Evolutionary conservation across 2,329 filamentous ascomycete genomes (phyloP), one percentile per base, ranked within the genome.

Genomic region (Gliomastix tumulicola): DNA sequence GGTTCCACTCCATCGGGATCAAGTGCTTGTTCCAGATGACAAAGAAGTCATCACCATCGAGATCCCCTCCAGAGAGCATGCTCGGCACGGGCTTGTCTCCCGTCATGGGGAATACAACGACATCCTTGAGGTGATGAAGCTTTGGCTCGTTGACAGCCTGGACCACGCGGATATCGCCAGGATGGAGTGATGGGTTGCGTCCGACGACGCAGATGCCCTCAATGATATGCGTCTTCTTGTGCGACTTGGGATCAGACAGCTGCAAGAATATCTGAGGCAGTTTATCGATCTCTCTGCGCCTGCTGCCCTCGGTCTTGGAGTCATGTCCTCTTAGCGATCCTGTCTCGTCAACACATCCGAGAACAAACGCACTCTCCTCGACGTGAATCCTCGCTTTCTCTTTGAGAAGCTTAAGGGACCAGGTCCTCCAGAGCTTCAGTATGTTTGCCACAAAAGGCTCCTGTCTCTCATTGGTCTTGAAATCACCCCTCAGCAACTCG

Each of bases 21-120:
- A 98, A 65, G 12, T 76, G 72, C 17, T 69, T 56, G 46, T 98
- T 89, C 90, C 92, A 98, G 32, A 96, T 83, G 6, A 97, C 79
- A 38, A 97, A 82, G 54, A 88, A 98, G 53, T 98, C 92, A 49
- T 98, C 92, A 0, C 92, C 92, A 52, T 98, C 92, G 1, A 98
- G 71, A 52, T 98, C 92, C 1, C 92, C 92, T 3, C 92, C 92
- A 5, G 92, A 95, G 44, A 92, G 88, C 90, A 97, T 97, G 50
- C 84, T 88, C 1, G 89, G 79, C 17, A 98, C 64, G 44, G 94
- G 88, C 13, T 84, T 72, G 51, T 96, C 88, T 0, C 90, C 90
- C 0, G 68, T 82, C 23, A 85, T 78, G 1, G 92, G 87, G 34
- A 98, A 82, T 0, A 97, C 88, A 2, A 97, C 82, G 1, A 94